Percentiles rank a stretch among this genome's conserved stretches.
Evolutionary conservation across 495 filamentous ascomycete genomes (phyloP).

Genomic region (Annulohypoxylon stygium): DNA sequence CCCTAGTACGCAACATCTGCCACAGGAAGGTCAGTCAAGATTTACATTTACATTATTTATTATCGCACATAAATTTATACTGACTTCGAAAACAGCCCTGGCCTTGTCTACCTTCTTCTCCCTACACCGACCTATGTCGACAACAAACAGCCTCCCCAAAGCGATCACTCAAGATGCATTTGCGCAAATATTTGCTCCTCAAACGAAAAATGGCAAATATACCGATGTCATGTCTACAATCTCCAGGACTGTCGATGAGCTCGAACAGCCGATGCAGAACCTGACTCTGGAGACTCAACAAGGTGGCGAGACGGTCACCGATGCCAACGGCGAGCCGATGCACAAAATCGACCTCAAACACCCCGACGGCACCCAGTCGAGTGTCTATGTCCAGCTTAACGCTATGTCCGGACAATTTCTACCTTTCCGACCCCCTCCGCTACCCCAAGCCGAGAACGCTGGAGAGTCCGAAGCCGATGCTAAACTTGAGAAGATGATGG

Average conservation of each 20-base stretch:
- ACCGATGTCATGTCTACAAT: constrained; percentile 84
- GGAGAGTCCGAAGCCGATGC: constrained; percentile 47
- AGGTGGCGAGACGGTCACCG: constrained; percentile 44
- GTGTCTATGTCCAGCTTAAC: constrained; percentile 59
- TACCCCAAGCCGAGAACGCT: constrained; percentile 69
- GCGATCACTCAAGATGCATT: constrained; percentile 78
- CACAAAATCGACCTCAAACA: constrained; percentile 61
- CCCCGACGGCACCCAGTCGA: constrained; percentile 63
- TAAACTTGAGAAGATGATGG: constrained; percentile 54
- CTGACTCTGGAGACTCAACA: constrained; percentile 50
- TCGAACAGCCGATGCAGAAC: constrained; percentile 71
- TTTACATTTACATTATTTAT: not conserved
- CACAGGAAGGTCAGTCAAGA: constrained; percentile 72
- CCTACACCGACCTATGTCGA: constrained; percentile 91
- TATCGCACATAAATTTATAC: not conserved
- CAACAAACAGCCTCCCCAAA: constrained; percentile 82
- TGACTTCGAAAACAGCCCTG: constrained; percentile 70
- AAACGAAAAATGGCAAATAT: constrained; percentile 62
- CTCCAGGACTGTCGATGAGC: constrained; percentile 75
- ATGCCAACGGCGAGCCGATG: constrained; percentile 50
- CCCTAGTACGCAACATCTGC: constrained; percentile 83
- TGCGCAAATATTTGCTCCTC: constrained; percentile 79
- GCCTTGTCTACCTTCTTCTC: constrained; percentile 94
- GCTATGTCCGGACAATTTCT: constrained; percentile 70
- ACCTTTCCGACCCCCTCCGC: constrained; percentile 83